phyloP scores from a whole-genome alignment of 768 basidiomycete species.

The Suillus sp. region DNA sequence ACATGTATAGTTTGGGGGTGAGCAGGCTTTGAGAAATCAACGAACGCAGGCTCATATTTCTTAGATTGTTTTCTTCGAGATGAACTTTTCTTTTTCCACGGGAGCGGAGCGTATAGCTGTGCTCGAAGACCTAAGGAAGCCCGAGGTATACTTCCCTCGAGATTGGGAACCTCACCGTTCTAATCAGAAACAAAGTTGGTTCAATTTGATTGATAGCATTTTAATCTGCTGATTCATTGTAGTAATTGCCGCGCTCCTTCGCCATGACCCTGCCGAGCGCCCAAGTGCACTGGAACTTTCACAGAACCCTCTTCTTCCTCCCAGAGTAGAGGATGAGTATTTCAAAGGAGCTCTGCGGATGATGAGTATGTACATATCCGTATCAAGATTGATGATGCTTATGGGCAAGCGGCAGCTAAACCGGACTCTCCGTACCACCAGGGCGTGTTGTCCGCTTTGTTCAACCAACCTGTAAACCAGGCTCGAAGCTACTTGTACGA shows the following conservation, averaged over 20 bases:
- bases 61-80: conserved; percentile 96
- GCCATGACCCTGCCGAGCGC: conserved; percentile 76
- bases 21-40: conserved; percentile 26
- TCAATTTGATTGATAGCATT: background rate
- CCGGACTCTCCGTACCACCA: conserved; percentile 81
- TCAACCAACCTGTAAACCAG: conserved; percentile 68
- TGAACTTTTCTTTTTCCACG: conserved; percentile 86
- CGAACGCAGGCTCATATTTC: conserved; percentile 5
- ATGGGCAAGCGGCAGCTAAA: conserved; percentile 46
- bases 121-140: conserved; percentile 75
- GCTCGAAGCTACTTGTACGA: conserved; percentile 77
- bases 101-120: conserved; percentile 83
- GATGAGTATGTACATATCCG: conserved; percentile 48
- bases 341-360: conserved; percentile 77
- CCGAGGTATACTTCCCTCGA: conserved; percentile 72
- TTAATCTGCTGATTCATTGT: conserved; percentile 8
- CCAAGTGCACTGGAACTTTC: conserved; percentile 85
- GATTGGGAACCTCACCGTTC: conserved; percentile 66
- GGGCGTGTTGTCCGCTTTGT: conserved; percentile 74
- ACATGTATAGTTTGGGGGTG: conserved; percentile 93
- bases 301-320: conserved; percentile 75
- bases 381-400: conserved; percentile 33
- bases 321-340: conserved; percentile 79
- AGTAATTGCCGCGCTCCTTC: conserved; percentile 82
- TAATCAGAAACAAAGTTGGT: conserved; percentile 71